Base-by-base conservation (phyloP, 1,139 yeast species). In the Sugiyamaella paludigena region DNA sequence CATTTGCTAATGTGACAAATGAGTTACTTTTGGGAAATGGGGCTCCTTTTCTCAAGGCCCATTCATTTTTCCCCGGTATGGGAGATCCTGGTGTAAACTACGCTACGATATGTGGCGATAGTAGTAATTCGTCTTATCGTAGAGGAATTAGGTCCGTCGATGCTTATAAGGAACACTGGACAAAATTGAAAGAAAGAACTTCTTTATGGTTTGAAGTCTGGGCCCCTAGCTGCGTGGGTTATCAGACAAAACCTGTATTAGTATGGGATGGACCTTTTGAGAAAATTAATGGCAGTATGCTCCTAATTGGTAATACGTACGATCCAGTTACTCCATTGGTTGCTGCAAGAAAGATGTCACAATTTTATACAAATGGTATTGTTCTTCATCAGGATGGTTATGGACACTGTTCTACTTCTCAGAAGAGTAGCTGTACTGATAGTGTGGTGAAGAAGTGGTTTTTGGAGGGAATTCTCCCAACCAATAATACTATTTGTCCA, bases 251-350 rank as follows among this genome's bases (percentile, higher is more conserved):
- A 1, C 54, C 54, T 2, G 48, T 37, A 7, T 39, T 45, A 39
- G 43, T 52, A 2, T 52, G 54, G 54, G 54, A 52, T 19, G 54
- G 53, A 2, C 55, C 56, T 1, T 52, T 52, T 44, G 29, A 44
- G 28, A 36, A 36, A 15, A 51, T 52, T 16, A 45, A 52, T 36
- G 51, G 53, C 13, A 27, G 45, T 11, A 49, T 49, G 50, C 51
- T 52, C 5, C 42, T 51, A 2, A 52, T 51, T 27, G 49, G 52
- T 12, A 51, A 50, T 36, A 48, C 53, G 2, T 49, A 35, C 29
- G 56, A 52, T 19, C 54, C 54, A 4, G 54, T 51, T 11, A 51
- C 54, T n/a, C 54, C 56, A 11, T 16, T 52, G 7, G 26, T 32
- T 4, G 47, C 53, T n/a, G 54, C 53, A 4, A 36, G 45, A 7